These are phyloP conservation scores for Pyronema omphalodes DNA, from an alignment of 495 filamentous ascomycete genomes.

Conservation along the genomic window DNA sequence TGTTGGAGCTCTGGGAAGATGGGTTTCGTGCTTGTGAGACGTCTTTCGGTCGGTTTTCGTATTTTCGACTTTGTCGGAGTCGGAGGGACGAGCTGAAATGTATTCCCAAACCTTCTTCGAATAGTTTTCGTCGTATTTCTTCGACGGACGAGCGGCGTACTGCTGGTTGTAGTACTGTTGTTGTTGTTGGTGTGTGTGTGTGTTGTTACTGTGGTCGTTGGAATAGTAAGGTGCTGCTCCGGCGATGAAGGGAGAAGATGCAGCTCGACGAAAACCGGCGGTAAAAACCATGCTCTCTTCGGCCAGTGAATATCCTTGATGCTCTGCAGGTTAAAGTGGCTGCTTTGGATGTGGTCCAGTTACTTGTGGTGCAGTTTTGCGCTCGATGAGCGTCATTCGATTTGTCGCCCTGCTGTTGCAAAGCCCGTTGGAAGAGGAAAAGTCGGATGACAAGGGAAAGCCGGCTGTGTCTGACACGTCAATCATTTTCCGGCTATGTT, in stretches of 20 bases:
- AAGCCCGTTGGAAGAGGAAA: background rate
- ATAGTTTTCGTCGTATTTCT: background rate
- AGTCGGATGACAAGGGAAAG: background rate
- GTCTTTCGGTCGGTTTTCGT: background rate
- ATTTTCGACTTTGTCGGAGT: background rate
- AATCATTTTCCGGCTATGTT: background rate
- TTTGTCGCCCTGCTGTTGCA: background rate
- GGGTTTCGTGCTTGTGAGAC: background rate
- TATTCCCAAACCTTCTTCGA: background rate
- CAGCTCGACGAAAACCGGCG: slow-evolving; percentile 3
- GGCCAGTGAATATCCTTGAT: background rate
- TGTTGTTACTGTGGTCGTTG: background rate
- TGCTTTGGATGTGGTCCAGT: background rate
- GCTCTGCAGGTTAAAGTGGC: background rate
- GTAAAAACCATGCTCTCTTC: background rate
- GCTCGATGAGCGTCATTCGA: background rate
- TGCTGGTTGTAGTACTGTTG: background rate
- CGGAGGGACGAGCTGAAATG: background rate
- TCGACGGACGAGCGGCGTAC: too few species aligned
- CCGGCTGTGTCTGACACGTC: background rate
- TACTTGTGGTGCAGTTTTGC: background rate
- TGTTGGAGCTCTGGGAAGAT: background rate
- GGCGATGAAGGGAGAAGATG: background rate
- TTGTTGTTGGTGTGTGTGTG: background rate
- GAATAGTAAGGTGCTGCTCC: background rate